These are phyloP conservation scores for Kurtzmaniella cleridarum DNA, from an alignment of 805 yeast genomes.

Conservation along the genomic window DNA sequence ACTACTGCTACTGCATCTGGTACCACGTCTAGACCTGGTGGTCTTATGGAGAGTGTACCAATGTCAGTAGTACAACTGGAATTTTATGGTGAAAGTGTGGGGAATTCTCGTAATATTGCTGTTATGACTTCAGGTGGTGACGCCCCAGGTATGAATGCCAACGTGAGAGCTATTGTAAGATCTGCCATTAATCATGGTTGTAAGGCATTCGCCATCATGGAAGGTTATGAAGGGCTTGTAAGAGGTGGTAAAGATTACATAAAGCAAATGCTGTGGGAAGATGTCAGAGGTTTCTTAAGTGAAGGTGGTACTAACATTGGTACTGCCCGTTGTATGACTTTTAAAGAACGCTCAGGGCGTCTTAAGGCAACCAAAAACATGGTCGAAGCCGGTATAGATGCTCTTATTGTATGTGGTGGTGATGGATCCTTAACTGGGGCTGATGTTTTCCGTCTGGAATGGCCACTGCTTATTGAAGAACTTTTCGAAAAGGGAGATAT, in stretches of 20 bases:
- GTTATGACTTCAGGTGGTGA: constrained; percentile 99
- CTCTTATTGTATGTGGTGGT: constrained; percentile 95
- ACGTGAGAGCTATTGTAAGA: constrained; percentile 91
- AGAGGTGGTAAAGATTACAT: constrained; percentile 72
- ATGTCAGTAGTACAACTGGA: neutral
- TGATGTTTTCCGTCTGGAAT: constrained; percentile 85
- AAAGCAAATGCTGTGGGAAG: constrained; percentile 83
- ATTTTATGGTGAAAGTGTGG: constrained; percentile 1
- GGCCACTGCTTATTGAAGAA: constrained; percentile 85
- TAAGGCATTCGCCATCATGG: constrained; percentile 86
- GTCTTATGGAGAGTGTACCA: neutral
- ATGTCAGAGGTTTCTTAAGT: constrained; percentile 88
- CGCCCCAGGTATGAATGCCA: constrained; percentile 98
- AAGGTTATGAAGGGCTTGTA: constrained; percentile 93
- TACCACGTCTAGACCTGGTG: neutral
- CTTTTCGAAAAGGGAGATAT: constrained; percentile 52
- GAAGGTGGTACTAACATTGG: constrained; percentile 96
- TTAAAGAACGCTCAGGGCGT: constrained; percentile 82
- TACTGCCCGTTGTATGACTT: constrained; percentile 87
- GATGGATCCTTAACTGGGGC: constrained; percentile 99
- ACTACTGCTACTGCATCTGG: neutral
- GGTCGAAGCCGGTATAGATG: constrained; percentile 86
- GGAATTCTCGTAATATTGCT: constrained; percentile 58
- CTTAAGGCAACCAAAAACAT: constrained; percentile 77
- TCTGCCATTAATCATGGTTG: constrained; percentile 85